Evolutionary conservation across 805 yeast genomes (phyloP).

Genomic region (Saturnispora kantuleensis): DNA sequence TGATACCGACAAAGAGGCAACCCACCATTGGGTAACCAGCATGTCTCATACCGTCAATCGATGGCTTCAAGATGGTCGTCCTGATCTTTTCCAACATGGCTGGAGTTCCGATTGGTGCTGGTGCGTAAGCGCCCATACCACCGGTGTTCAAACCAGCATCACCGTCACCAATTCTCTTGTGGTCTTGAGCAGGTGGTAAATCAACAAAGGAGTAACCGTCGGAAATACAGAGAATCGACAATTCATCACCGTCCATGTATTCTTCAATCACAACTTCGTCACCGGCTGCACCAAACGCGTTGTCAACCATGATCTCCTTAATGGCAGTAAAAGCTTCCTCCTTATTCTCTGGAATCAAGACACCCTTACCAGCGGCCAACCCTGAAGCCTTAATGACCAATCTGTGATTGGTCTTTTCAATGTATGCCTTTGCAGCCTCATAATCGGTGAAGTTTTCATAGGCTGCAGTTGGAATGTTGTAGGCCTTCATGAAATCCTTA

Average conservation of each 20-base stretch:
- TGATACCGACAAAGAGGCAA: constrained; percentile 88
- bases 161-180: constrained; percentile 88
- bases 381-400: constrained; percentile 96
- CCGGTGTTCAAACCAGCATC: constrained; percentile 96
- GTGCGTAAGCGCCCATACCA: constrained; percentile 99
- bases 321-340: constrained; percentile 82
- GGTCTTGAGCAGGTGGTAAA: constrained; percentile 97
- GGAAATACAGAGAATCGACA: constrained; percentile 80
- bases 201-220: constrained; percentile 90
- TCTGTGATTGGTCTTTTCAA: constrained; percentile 54
- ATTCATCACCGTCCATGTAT: constrained; percentile 92
- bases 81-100: constrained; percentile 61
- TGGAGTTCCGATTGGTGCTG: constrained; percentile 91
- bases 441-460: constrained; percentile 74
- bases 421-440: constrained; percentile 64
- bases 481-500: constrained; percentile 86
- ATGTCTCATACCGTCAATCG: constrained; percentile 90
- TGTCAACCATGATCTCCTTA: constrained; percentile 80
- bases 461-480: constrained; percentile 88
- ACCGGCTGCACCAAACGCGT: constrained; percentile 88
- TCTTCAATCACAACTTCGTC: constrained; percentile 94
- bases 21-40: constrained; percentile 96
- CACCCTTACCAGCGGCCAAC: constrained; percentile 98
- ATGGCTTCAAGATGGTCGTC: constrained; percentile 71
- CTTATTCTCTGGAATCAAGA: constrained; percentile 74